Evolutionary conservation across 2,329 filamentous ascomycete genomes (phyloP).

Genomic region (Plectosphaerella cucumerina): DNA sequence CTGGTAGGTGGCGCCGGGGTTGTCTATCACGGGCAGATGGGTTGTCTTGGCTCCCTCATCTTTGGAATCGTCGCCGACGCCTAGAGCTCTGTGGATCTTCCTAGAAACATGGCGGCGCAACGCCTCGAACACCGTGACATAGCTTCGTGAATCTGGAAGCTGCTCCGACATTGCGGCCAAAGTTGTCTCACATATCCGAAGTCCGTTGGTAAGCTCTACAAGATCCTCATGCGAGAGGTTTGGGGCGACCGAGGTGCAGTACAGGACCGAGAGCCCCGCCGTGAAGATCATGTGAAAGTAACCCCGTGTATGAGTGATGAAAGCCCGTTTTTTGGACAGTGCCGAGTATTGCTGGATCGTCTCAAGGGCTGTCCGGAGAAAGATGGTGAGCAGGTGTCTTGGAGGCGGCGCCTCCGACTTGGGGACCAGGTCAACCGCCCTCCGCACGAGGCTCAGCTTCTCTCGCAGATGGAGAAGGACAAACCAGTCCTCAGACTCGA

Average conservation of each 20-base stretch:
- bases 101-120: slow-evolving; percentile 17
- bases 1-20: no score
- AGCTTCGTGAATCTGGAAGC: slow-evolving; percentile 20
- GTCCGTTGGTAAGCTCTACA: slow-evolving; percentile 3
- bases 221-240: slow-evolving; percentile 1
- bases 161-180: slow-evolving; percentile 19
- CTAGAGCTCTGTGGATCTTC: slow-evolving; percentile 7
- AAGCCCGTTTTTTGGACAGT: slow-evolving; percentile 24
- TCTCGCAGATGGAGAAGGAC: slow-evolving; percentile 37
- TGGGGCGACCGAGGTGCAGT: slow-evolving; percentile 14
- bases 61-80: no score
- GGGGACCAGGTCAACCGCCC: slow-evolving; percentile 33
- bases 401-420: slow-evolving; percentile 27
- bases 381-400: slow-evolving; percentile 23
- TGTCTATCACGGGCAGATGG: no score
- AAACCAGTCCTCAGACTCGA: slow-evolving; percentile 38
- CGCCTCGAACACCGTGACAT: slow-evolving; percentile 19
- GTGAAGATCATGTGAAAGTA: slow-evolving; percentile 45
- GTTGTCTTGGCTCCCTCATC: no score
- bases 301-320: slow-evolving; percentile 40
- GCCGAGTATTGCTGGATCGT: slow-evolving; percentile 32
- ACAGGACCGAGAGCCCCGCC: slow-evolving; percentile 33
- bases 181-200: slow-evolving; percentile 15
- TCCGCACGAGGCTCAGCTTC: slow-evolving; percentile 31
- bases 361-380: slow-evolving; percentile 27